These are phyloP conservation scores for Picea abies DNA, from an alignment of 83 land plant species.

Conservation along the genomic window DNA sequence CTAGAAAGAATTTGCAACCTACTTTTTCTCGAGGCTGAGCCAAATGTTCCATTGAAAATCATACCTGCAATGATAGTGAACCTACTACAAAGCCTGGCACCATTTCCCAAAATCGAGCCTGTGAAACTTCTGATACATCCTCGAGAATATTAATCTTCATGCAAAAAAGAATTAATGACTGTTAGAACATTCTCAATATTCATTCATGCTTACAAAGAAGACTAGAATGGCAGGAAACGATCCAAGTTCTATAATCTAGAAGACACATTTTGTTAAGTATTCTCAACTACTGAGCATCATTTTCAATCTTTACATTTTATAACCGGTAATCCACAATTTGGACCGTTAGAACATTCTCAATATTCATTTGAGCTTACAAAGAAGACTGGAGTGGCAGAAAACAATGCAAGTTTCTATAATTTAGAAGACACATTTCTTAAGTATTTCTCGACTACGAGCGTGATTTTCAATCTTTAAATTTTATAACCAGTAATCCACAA, in stretches of 20 bases:
- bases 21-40: background rate
- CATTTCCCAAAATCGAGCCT: slow-evolving; percentile 90
- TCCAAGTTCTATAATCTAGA: background rate
- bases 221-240: background rate
- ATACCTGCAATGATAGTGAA: slow-evolving; percentile 76
- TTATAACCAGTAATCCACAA: background rate
- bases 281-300: background rate
- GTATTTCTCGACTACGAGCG: background rate
- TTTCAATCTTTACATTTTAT: background rate
- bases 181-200: background rate
- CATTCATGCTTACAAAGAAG: background rate
- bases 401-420: background rate
- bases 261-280: background rate
- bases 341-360: background rate
- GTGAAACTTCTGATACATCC: slow-evolving; percentile 62
- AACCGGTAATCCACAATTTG: background rate
- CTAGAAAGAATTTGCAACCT: background rate
- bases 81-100: slow-evolving; percentile 95
- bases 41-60: background rate
- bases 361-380: background rate
- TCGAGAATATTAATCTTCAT: slow-evolving; percentile 56
- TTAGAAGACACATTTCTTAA: background rate
- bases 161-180: background rate
- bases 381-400: background rate
- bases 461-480: background rate